Evolutionary conservation across 2,329 filamentous ascomycete species (phyloP), one percentile per base, ranked within the genome.

Genomic region (Thielaviopsis ethacetica): DNA sequence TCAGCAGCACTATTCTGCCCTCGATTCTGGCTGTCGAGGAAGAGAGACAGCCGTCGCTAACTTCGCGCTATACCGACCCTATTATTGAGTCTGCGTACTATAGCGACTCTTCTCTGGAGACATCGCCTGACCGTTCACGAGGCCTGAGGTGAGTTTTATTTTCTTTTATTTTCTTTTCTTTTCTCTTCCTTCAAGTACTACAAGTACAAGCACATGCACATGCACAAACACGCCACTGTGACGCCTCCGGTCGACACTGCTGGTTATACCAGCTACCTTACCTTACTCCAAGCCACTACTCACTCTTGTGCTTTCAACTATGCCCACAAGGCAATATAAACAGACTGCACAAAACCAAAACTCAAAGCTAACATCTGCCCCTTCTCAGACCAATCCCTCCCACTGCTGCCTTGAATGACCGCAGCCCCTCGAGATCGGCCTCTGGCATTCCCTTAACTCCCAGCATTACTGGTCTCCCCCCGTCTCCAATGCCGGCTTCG

Each of bases 391-490:
- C 19, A 17, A 57, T 17, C 13, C 19, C 57, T 12, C 34, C 57
- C n/a, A 15, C 19, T n/a, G 15, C 19, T 15, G 47, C 56, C 17
- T 57, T 53, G 57, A 62, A 59, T 62, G 60, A 57, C 19, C 60
- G 26, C 22, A 57, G 50, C 53, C 51, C 55, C 30, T 61, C 61
- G 22, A 24, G 57, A 22, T 53, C 54, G 27, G 56, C 51, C 30
- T 57, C 41, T 24, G 53, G 47, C 22, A 49, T 24, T 21, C 53
- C 52, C 34, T 17, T 59, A 19, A 49, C 49, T 30, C 66, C 72
- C 61, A 69, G 69, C 63, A 80, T 80, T 74, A 74, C 76, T 63
- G 73, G 75, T 63, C 68, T 73, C 61, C 69, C 69, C 57, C 26
- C 53, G 27, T 52, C 56, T 19, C 53, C 56, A 13, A 61, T 61